phyloP scores from a whole-genome alignment of 805 yeast species.

The Schwanniomyces occidentalis region DNA sequence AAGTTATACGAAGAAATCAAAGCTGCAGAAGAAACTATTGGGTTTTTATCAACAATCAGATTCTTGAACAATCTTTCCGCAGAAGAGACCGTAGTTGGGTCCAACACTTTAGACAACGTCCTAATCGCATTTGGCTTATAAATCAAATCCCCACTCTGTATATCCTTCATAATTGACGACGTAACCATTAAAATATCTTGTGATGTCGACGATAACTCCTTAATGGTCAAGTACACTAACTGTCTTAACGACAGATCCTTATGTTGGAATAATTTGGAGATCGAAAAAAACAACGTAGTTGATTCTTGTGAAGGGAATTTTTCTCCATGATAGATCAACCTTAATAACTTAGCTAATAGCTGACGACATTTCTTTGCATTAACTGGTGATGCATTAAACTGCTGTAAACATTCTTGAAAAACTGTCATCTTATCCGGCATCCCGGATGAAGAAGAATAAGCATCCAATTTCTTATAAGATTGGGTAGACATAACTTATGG shows the following conservation, averaged over 20 bases:
- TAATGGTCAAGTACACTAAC: constrained; percentile 89
- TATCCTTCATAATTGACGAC: constrained; percentile 96
- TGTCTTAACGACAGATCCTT: constrained; percentile 86
- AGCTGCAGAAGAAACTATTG: constrained; percentile 90
- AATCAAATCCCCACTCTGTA: constrained; percentile 81
- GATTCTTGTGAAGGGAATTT: constrained; percentile 86
- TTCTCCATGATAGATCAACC: constrained; percentile 84
- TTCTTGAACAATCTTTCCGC: constrained; percentile 91
- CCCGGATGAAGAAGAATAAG: constrained; percentile 51
- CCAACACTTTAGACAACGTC: constrained; percentile 85
- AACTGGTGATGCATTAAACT: constrained; percentile 88
- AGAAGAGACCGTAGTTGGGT: constrained; percentile 86
- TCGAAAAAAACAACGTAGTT: constrained; percentile 88
- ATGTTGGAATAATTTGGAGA: constrained; percentile 93
- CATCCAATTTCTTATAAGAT: constrained; percentile 82
- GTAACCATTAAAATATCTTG: constrained; percentile 97
- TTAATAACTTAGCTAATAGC: constrained; percentile 76
- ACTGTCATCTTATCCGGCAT: constrained; percentile 95
- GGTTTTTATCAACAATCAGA: constrained; percentile 88
- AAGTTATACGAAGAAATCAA: constrained; percentile 87
- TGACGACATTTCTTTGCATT: constrained; percentile 84
- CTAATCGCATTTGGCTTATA: constrained; percentile 95
- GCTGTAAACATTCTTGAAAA: constrained; percentile 90
- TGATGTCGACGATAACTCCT: constrained; percentile 81
- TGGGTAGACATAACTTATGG: constrained; percentile 68